These are phyloP conservation scores for Pseudoscleropodium purum DNA, from an alignment of 225 moss, liverwort and hornwort species.

Conservation along the genomic window DNA sequence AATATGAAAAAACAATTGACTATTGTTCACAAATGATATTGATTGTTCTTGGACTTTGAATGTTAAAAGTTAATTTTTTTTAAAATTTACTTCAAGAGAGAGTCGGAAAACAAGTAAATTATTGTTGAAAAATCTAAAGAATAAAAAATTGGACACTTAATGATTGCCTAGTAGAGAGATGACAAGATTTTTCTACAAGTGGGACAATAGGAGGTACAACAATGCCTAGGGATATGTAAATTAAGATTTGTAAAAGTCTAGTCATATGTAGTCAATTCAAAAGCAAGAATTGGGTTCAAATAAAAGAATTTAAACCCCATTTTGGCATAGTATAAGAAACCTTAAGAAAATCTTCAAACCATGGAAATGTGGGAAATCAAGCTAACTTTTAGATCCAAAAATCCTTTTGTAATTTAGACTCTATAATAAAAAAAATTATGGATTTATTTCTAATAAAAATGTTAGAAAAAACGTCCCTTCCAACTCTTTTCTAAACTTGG, in stretches of 20 bases:
- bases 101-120: accelerated
- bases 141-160: accelerated
- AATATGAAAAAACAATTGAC: neutral
- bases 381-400: neutral
- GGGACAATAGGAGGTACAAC: neutral
- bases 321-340: neutral
- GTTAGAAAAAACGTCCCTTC: accelerated
- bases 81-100: accelerated
- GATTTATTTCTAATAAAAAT: neutral
- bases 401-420: accelerated
- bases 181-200: neutral
- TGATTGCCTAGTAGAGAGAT: accelerated
- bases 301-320: accelerated
- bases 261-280: accelerated
- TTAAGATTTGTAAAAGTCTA: neutral
- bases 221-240: neutral
- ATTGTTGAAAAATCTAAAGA: neutral
- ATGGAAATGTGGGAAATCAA: accelerated
- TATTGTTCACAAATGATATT: neutral
- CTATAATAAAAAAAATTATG: neutral
- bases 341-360: neutral
- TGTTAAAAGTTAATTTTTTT: neutral
- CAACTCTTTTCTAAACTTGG: neutral
- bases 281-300: neutral
- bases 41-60: neutral